Evolutionary conservation across 768 basidiomycete genomes (phyloP).

Genomic region (Suillus bovinus): DNA sequence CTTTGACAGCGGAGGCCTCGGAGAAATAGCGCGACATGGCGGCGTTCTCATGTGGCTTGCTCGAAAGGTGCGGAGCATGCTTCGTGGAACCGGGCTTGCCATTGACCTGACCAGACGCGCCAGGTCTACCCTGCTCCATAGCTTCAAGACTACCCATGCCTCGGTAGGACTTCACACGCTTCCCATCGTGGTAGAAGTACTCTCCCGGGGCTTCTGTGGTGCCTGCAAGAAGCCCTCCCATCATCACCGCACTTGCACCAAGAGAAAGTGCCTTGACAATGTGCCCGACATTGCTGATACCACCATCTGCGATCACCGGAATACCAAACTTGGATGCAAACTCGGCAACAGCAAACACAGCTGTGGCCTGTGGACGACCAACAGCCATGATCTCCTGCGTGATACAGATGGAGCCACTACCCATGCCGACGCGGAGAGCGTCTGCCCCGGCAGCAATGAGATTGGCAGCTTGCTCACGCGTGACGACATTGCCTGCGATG

Average conservation of each 20-base stretch:
- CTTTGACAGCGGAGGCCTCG: slow-evolving; percentile 79
- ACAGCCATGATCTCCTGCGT: slow-evolving; percentile 99
- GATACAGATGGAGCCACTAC: slow-evolving; percentile 97
- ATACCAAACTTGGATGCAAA: slow-evolving; percentile 93
- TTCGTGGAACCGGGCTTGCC: slow-evolving; percentile 39
- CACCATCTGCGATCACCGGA: slow-evolving; percentile 96
- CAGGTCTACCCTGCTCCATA: slow-evolving; percentile 76
- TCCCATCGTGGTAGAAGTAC: slow-evolving; percentile 99
- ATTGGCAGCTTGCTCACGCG: slow-evolving; percentile 92
- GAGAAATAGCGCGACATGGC: slow-evolving; percentile 80
- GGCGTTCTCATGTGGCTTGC: slow-evolving; percentile 75
- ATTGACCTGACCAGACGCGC: slow-evolving; percentile 19
- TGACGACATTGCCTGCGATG: slow-evolving; percentile 97
- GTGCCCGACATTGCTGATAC: slow-evolving; percentile 93
- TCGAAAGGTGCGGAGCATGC: slow-evolving; percentile 48
- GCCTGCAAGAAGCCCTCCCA: slow-evolving; percentile 95
- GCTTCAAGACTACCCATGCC: slow-evolving; percentile 98
- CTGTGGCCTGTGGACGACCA: slow-evolving; percentile 95
- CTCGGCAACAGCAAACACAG: slow-evolving; percentile 96
- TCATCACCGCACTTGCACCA: slow-evolving; percentile 97
- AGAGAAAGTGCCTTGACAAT: slow-evolving; percentile 95
- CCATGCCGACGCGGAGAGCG: slow-evolving; percentile 96
- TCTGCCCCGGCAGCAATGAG: slow-evolving; percentile 96
- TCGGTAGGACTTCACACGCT: slow-evolving; percentile 97
- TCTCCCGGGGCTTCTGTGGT: slow-evolving; percentile 98